A percentile compares a stretch with the other conserved stretches of the same genome.
These are phyloP conservation scores for Puccinellia tenuiflora DNA, from an alignment of 176 grass and related monocot species.

Conservation along the genomic window DNA sequence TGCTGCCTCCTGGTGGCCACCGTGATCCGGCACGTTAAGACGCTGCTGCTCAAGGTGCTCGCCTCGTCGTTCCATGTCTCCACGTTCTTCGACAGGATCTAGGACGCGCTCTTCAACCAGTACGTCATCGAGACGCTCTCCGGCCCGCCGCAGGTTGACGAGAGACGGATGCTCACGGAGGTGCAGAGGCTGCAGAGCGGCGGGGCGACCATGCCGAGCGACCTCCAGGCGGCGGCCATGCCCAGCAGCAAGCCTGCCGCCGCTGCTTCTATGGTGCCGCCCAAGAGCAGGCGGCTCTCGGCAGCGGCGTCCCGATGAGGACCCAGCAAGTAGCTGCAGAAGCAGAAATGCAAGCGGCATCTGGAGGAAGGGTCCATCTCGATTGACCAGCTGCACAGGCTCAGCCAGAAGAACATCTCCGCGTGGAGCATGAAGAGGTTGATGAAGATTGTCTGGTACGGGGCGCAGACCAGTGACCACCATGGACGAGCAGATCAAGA, in stretches of 20 bases:
- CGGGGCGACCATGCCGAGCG: constrained; percentile 45
- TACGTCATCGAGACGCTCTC: constrained; percentile 93
- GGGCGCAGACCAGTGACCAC: constrained; percentile 59
- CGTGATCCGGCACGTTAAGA: constrained; percentile 70
- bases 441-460: constrained; percentile 85
- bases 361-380: constrained; percentile 52
- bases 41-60: constrained; percentile 84
- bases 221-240: constrained; percentile 43
- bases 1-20: constrained; percentile 78
- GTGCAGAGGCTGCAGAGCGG: constrained; percentile 75
- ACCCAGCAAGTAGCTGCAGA: too few relatives aligned
- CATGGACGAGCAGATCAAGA: too few relatives aligned
- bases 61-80: constrained; percentile 90
- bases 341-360: neutral
- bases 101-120: constrained; percentile 89
- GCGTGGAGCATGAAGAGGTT: constrained; percentile 98
- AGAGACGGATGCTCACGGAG: constrained; percentile 66
- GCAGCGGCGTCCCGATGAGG: too few relatives aligned
- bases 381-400: constrained; percentile 79
- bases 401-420: constrained; percentile 94
- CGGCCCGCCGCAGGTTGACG: constrained; percentile 60
- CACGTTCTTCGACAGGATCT: constrained; percentile 90
- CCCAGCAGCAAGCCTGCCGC: too few relatives aligned
- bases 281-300: too few relatives aligned
- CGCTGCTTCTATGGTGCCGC: too few relatives aligned